These are phyloP conservation scores for Entomortierella chlamydospora DNA, from an alignment of 192 early-diverging fungal genomes.

Conservation along the genomic window DNA sequence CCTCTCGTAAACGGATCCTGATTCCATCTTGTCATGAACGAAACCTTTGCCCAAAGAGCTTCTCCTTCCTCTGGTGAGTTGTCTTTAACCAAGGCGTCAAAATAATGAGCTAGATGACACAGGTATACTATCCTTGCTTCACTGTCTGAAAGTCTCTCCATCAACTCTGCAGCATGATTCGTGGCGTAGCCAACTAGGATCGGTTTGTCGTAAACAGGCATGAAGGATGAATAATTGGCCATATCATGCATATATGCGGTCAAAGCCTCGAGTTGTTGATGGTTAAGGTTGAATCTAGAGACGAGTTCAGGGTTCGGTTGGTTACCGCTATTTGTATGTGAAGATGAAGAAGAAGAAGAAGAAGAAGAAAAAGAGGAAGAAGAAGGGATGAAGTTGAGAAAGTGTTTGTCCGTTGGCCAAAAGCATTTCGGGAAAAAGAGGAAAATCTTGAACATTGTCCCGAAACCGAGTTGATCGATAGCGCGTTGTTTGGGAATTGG, in stretches of 20 bases:
- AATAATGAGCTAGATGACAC: conserved; percentile 49
- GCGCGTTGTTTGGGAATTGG: conserved; percentile 45
- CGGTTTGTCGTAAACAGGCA: conserved; percentile 23
- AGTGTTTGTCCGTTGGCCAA: conserved; percentile 37
- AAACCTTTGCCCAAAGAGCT: conserved; percentile 26
- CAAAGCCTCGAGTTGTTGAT: conserved; percentile 24
- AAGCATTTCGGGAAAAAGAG: conserved; percentile 40
- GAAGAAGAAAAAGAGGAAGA: background rate
- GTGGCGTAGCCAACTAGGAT: conserved; percentile 49
- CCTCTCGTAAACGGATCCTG: conserved; percentile 58
- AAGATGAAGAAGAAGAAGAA: no score
- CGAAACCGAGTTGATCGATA: conserved; percentile 47
- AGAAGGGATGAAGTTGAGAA: conserved; percentile 42
- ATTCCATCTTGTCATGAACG: conserved; percentile 55
- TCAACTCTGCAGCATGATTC: conserved; percentile 38
- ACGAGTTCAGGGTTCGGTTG: background rate
- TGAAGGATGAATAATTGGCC: conserved; percentile 41
- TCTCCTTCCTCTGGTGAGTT: background rate
- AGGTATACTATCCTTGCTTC: conserved; percentile 31
- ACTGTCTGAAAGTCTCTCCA: conserved; percentile 29
- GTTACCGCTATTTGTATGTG: background rate
- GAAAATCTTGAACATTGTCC: conserved; percentile 59
- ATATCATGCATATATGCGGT: conserved; percentile 30
- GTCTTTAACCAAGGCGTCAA: background rate
- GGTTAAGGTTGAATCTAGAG: background rate